Conservation (phyloP, 2,329 filamentous ascomycete genomes). For the Neopestalotiopsis sp. region DNA sequence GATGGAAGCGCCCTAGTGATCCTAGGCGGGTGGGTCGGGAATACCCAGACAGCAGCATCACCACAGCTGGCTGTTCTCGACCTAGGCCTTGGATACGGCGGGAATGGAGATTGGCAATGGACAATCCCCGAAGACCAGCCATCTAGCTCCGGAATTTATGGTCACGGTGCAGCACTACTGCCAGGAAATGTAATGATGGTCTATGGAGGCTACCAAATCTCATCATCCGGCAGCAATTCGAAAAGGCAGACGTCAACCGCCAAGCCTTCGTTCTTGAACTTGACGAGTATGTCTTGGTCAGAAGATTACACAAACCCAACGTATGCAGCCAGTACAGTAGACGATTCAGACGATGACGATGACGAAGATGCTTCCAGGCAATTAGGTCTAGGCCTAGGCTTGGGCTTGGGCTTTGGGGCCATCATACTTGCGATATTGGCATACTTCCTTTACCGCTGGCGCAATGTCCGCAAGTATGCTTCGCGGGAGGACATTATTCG, state of each 20-base stretch:
- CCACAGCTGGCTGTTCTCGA: conserved; percentile 82
- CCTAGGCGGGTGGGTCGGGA: conserved; percentile 91
- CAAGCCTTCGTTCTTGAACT: conserved; percentile 56
- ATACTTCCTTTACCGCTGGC: conserved; percentile 55
- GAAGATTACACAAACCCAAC: conserved; percentile 54
- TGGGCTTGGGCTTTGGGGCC: conserved; percentile 66
- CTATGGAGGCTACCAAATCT: conserved; percentile 64
- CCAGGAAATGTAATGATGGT: conserved; percentile 74
- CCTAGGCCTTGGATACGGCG: conserved; percentile 76
- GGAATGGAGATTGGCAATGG: conserved; percentile 75
- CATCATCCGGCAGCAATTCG: conserved; percentile 33
- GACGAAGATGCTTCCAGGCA: conserved; percentile 31
- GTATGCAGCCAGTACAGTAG: conserved; percentile 25
- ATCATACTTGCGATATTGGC: conserved; percentile 51
- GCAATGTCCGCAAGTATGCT: conserved; percentile 42
- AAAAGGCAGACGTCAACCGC: conserved; percentile 37
- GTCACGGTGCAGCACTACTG: conserved; percentile 66
- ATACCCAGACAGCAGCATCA: conserved; percentile 73
- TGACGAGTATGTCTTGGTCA: conserved; percentile 61
- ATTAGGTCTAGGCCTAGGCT: conserved; percentile 66
- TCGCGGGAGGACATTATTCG: conserved; percentile 51
- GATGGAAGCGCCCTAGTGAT: conserved; percentile 81
- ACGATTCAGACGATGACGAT: conserved; percentile 17
- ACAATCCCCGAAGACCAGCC: conserved; percentile 60
- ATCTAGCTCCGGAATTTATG: conserved; percentile 56